Conservation (phyloP, 1,284 basidiomycete genomes). For the Cutaneotrichosporon daszewskae region DNA sequence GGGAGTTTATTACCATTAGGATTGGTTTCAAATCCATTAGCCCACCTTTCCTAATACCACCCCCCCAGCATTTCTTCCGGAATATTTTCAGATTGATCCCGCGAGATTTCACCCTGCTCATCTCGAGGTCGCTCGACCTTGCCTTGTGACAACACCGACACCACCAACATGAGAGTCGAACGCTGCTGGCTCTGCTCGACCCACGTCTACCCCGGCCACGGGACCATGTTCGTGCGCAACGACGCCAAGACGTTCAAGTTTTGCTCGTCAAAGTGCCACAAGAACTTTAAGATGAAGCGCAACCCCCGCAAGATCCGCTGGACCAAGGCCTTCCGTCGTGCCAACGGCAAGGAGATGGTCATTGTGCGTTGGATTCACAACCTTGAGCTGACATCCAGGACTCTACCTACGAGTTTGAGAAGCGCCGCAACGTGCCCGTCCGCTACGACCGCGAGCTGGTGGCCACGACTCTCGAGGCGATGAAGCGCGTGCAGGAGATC, state of each 20-base stretch:
- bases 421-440: slow-evolving; percentile 94
- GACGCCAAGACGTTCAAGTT: slow-evolving; percentile 95
- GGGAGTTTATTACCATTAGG: too few relatives aligned
- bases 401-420: slow-evolving; percentile 98
- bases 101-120: too few relatives aligned
- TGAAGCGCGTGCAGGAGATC: slow-evolving; percentile 94
- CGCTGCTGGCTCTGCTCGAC: slow-evolving; percentile 87
- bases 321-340: slow-evolving; percentile 99
- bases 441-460: slow-evolving; percentile 95
- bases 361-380: slow-evolving; percentile 59
- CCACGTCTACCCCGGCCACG: slow-evolving; percentile 91
- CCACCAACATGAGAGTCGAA: too few relatives aligned
- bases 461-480: slow-evolving; percentile 90
- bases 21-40: too few relatives aligned
- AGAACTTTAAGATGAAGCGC: slow-evolving; percentile 99
- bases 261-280: slow-evolving; percentile 96
- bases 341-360: slow-evolving; percentile 99
- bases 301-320: slow-evolving; percentile 98
- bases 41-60: too few relatives aligned
- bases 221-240: slow-evolving; percentile 91
- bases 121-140: too few relatives aligned
- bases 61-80: too few relatives aligned
- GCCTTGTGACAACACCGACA: too few relatives aligned
- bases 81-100: too few relatives aligned
- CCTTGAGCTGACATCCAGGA: slow-evolving; percentile 56